Conservation (phyloP, 2,329 filamentous ascomycete genomes). For the Didymella keratinophila region DNA sequence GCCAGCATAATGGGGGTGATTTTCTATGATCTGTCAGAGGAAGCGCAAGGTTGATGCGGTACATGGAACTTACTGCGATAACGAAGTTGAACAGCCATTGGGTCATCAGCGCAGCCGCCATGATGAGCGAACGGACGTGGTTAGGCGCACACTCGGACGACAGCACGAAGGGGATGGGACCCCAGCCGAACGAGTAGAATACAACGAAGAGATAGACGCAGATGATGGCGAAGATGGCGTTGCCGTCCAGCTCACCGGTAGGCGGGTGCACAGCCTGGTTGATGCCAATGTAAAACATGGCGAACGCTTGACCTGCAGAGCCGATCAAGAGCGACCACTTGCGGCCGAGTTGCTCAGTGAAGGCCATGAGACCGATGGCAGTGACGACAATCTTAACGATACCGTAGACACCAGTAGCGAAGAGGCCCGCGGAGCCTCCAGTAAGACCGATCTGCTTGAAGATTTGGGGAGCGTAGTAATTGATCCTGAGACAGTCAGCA, state of each 20-base stretch:
- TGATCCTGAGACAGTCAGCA: slow-evolving; percentile 34
- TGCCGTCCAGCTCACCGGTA: slow-evolving; percentile 45
- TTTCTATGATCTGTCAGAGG: slow-evolving; percentile 10
- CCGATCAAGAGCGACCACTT: slow-evolving; percentile 57
- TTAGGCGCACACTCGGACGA: slow-evolving; percentile 53
- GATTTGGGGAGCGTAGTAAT: slow-evolving; percentile 56
- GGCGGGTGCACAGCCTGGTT: slow-evolving; percentile 49
- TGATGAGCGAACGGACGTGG: slow-evolving; percentile 53
- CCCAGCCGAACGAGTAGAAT: slow-evolving; percentile 58
- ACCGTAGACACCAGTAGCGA: slow-evolving; percentile 57
- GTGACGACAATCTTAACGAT: slow-evolving; percentile 57
- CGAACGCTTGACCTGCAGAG: slow-evolving; percentile 53
- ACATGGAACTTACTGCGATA: slow-evolving; percentile 23
- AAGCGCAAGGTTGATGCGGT: background rate
- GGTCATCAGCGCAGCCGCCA: slow-evolving; percentile 56
- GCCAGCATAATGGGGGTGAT: slow-evolving; percentile 55
- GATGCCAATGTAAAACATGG: slow-evolving; percentile 50
- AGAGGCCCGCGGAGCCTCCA: slow-evolving; percentile 51
- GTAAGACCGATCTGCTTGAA: slow-evolving; percentile 54
- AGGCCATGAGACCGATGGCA: slow-evolving; percentile 54
- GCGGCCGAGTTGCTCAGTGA: slow-evolving; percentile 56
- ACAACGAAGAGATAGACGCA: slow-evolving; percentile 61
- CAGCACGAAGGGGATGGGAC: slow-evolving; percentile 56
- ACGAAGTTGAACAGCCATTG: slow-evolving; percentile 50
- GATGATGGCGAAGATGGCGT: slow-evolving; percentile 57